A percentile compares a stretch with the other conserved stretches of the same genome.
Conservation (phyloP, 2,329 filamentous ascomycete species). For the Fusarium temperatum region DNA sequence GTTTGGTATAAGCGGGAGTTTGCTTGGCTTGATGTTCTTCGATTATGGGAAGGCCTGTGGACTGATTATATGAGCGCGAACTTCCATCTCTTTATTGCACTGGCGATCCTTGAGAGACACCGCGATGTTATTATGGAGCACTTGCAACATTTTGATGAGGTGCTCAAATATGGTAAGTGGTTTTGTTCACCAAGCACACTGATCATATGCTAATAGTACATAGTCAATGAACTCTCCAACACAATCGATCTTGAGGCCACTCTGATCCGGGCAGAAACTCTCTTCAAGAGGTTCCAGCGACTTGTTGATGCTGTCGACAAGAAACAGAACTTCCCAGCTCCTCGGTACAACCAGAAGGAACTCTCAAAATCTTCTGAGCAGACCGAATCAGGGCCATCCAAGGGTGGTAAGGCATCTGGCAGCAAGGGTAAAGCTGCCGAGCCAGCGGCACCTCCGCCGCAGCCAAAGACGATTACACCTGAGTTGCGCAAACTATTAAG, state of each 20-base stretch:
- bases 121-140: slow-evolving; percentile 97
- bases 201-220: slow-evolving; percentile 23
- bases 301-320: slow-evolving; percentile 93
- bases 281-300: slow-evolving; percentile 88
- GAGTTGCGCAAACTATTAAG: slow-evolving; percentile 65
- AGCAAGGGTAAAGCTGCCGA: slow-evolving; percentile 53
- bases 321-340: slow-evolving; percentile 82
- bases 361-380: slow-evolving; percentile 27
- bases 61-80: slow-evolving; percentile 89
- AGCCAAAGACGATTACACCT: slow-evolving; percentile 63
- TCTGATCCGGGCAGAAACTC: slow-evolving; percentile 84
- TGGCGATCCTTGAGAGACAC: slow-evolving; percentile 95
- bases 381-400: slow-evolving; percentile 6
- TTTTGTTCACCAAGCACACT: background rate
- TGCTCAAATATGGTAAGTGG: slow-evolving; percentile 88
- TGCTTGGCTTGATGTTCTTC: slow-evolving; percentile 83
- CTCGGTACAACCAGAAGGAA: slow-evolving; percentile 38
- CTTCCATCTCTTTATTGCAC: slow-evolving; percentile 93
- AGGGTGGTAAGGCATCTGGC: slow-evolving; percentile 28
- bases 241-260: slow-evolving; percentile 91
- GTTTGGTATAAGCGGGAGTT: slow-evolving; percentile 99
- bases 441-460: slow-evolving; percentile 42
- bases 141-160: slow-evolving; percentile 93
- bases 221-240: slow-evolving; percentile 93
- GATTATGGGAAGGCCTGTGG: slow-evolving; percentile 94